These are phyloP conservation scores for Arachis monticola DNA, from an alignment of 331 rosid species.

Conservation along the genomic window DNA sequence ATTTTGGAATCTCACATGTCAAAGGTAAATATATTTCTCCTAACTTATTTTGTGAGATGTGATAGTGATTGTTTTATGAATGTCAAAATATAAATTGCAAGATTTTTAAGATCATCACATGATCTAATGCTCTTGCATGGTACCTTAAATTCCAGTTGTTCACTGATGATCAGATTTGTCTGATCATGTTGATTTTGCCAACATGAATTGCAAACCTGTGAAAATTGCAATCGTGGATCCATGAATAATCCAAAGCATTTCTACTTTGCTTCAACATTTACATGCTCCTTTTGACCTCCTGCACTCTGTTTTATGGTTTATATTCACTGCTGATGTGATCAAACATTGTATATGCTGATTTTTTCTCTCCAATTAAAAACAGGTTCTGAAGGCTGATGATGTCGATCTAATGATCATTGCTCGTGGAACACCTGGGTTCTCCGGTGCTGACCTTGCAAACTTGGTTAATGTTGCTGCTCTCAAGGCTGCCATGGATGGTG, in stretches of 20 bases:
- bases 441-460: conserved; percentile 88
- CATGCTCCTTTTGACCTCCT: neutral
- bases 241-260: neutral
- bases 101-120: neutral
- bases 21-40: conserved; percentile 56
- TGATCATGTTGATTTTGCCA: neutral
- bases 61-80: neutral
- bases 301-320: neutral
- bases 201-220: neutral
- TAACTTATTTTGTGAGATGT: neutral
- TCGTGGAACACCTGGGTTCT: conserved; percentile 83
- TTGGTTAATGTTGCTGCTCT: conserved; percentile 80
- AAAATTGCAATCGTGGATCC: neutral
- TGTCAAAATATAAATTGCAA: neutral
- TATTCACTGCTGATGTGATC: neutral
- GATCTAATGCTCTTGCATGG: neutral
- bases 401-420: conserved; percentile 80
- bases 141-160: neutral
- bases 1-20: conserved; percentile 86
- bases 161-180: neutral
- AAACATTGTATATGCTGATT: neutral
- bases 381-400: conserved; percentile 81
- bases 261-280: neutral
- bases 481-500: conserved; percentile 87
- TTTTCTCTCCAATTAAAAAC: conserved; percentile 30